Evolutionary conservation across 2,329 filamentous ascomycete species (phyloP), one percentile per base, ranked within the genome.

Genomic region (Alternaria gansuensis): DNA sequence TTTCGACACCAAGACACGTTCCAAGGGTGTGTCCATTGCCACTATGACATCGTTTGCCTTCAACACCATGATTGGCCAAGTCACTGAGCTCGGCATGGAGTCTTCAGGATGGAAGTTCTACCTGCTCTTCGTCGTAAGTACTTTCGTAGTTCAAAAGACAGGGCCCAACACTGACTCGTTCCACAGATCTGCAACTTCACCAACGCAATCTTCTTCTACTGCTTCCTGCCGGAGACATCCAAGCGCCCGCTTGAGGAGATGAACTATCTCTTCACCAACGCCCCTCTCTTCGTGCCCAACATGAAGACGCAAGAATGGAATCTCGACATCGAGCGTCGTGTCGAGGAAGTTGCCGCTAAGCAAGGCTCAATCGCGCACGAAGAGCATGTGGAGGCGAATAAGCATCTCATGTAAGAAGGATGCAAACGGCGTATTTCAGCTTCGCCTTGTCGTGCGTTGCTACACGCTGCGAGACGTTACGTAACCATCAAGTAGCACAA

Each of bases 11-110:
- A 85, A 88, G 61, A 93, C 90, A 0, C 84, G 90, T 37, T 83
- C 87, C 52, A 91, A 91, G 79, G 90, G 89, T 67, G 90, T 93
- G 1, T 88, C 88, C 1, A 87, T 92, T 62, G 89, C 89, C 0
- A 90, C 88, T 5, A 91, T 92, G 89, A 82, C 80, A 0, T 87
- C 83, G 10, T 92, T 90, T 74, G 89, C 89, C 2, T 92, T 90
- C 80, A 91, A 91, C 78, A 91, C 89, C 29, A 86, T 91, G 84
- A 91, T 91, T 55, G 88, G 88, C 1, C 87, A 90, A 73, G 83
- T 88, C 9, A 91, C 88, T 0, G 84, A 84, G 3, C 85, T 87
- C 41, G 87, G 85, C 2, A 84, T 89, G 76, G 74, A 77, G 3
- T 75, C 74, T 17, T 79, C 86, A n/a, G 80, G 83, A 5, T 89